Base-by-base conservation (phyloP, 2,329 filamentous ascomycete genomes). In the Aspergillus sp. region DNA sequence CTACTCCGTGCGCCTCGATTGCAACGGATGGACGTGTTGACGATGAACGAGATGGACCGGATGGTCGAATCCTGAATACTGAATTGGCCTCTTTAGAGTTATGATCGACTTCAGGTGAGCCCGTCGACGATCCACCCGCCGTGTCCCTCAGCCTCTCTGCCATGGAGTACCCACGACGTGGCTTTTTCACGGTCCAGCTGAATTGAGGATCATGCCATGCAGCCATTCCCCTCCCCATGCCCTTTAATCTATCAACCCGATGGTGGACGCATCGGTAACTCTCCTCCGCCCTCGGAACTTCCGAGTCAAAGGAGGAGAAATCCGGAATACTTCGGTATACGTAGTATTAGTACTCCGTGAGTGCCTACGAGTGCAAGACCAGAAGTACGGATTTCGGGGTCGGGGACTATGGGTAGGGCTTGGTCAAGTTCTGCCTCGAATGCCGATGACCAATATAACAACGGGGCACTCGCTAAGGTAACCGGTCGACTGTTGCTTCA, bases 171-270 rank as follows among this genome's bases (percentile, higher is more conserved):
- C 16, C 36, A 58, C 46, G 29, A 55, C 26, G 52, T 58, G 56
- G 52, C 26, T 58, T 52, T 42, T 54, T 54, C 47, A 36, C 36
- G 4, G 16, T 32, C 20, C 39, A 55, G 53, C 52, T 29, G 22
- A 52, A 32, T 31, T 52, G 47, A 55, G 36, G 47, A 50, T 58
- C 57, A 55, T 58, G 57, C 47, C 56, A 58, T 24, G 24, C 24
- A 24, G 24, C 36, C 11, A 29, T 49, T 54, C 39, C 47, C 24
- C 36, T 47, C 47, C 51, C 20, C 39, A 58, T 50, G 51, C 52
- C 49, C 51, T 46, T 12, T n/a, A 14, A 26, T 54, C 26, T 29
- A 47, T 54, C 52, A 47, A 55, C 52, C 24, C 2, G 22, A 22
- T 42, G 36, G 36, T 42, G 36, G 36, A n/a, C 36, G 16, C 36